Conservation (phyloP, 2,329 filamentous ascomycete species). For the Erysiphe pulchra region DNA sequence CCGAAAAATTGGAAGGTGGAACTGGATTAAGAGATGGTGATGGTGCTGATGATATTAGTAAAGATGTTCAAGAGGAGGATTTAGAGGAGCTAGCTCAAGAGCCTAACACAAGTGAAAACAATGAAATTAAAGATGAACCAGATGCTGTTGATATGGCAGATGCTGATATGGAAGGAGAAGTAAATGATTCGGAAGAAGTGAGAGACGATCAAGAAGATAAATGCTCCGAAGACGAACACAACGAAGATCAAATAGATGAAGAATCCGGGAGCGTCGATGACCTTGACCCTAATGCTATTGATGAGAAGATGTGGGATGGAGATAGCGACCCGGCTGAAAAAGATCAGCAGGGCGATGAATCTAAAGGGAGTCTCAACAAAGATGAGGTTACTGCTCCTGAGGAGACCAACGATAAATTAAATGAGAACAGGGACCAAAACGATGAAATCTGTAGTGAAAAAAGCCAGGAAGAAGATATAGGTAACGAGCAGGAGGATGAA, state of each 20-base stretch:
- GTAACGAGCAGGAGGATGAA: slow-evolving; percentile 25
- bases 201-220: slow-evolving; percentile 37
- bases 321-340: slow-evolving; percentile 56
- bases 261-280: slow-evolving; percentile 81
- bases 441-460: slow-evolving; percentile 18
- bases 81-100: slow-evolving; percentile 77
- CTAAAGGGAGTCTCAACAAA: slow-evolving; percentile 41
- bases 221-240: slow-evolving; percentile 36
- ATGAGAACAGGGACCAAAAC: slow-evolving; percentile 21
- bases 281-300: slow-evolving; percentile 66
- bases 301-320: slow-evolving; percentile 98
- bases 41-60: slow-evolving; percentile 91
- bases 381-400: slow-evolving; percentile 22
- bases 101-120: slow-evolving; percentile 29
- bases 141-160: slow-evolving; percentile 83
- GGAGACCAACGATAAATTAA: slow-evolving; percentile 25
- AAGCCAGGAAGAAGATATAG: slow-evolving; percentile 21
- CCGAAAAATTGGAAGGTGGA: slow-evolving; percentile 65
- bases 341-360: slow-evolving; percentile 49
- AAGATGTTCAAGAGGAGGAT: slow-evolving; percentile 83
- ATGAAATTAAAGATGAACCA: slow-evolving; percentile 52
- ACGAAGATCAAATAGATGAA: slow-evolving; percentile 59
- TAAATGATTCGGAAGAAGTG: slow-evolving; percentile 38
- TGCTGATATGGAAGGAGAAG: slow-evolving; percentile 72
- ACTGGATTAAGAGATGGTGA: slow-evolving; percentile 89